Conservation (phyloP, 352 stramenopile species). For the Peronospora tabacina region DNA sequence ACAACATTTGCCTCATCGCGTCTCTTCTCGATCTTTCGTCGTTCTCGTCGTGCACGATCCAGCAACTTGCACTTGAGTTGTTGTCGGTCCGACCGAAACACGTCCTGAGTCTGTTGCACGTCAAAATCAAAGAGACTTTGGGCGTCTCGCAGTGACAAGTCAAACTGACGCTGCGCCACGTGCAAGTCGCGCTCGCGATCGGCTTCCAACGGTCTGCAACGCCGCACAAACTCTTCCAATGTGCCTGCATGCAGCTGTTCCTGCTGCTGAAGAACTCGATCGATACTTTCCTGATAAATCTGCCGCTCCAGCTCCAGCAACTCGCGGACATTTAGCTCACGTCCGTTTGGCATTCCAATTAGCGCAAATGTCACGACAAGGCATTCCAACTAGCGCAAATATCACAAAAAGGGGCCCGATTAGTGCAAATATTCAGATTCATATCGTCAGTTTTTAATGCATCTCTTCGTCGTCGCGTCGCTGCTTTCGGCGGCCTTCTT, state of each 20-base stretch:
- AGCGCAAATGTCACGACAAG: too few species aligned
- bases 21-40: conserved; percentile 60
- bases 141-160: conserved; percentile 51
- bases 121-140: conserved; percentile 64
- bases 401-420: neutral
- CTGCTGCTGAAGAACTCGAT: conserved; percentile 46
- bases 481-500: conserved; percentile 15
- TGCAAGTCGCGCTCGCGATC: conserved; percentile 42
- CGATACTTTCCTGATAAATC: conserved; percentile 81
- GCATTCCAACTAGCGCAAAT: too few species aligned
- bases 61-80: conserved; percentile 39
- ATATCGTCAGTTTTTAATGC: conserved; percentile 14
- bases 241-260: conserved; percentile 35
- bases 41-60: conserved; percentile 32
- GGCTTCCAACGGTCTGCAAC: conserved; percentile 51
- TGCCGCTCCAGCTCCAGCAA: conserved; percentile 73
- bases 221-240: conserved; percentile 53
- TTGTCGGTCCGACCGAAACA: conserved; percentile 33
- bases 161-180: conserved; percentile 40
- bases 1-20: conserved; percentile 42
- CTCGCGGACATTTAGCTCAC: conserved; percentile 51
- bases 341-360: neutral
- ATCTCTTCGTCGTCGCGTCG: conserved; percentile 12
- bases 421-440: neutral
- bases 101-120: conserved; percentile 61